Percentiles rank a stretch among this genome's conserved stretches.
These are phyloP conservation scores for Grosmannia penicillata DNA, from an alignment of 2,329 filamentous ascomycete genomes.

Conservation along the genomic window DNA sequence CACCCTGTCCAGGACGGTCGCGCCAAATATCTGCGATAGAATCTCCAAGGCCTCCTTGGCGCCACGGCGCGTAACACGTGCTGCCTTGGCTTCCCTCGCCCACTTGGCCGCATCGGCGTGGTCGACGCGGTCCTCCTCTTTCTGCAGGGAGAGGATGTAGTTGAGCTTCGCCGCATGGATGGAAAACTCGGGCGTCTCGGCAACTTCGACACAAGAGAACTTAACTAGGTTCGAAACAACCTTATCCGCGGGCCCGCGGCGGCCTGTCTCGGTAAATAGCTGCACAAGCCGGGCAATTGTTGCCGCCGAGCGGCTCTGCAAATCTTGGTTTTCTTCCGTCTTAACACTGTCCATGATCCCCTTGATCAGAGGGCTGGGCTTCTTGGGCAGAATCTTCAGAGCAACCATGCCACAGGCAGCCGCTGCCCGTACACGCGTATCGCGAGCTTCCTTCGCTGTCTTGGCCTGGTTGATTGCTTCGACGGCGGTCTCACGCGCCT, in stretches of 20 bases:
- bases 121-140: constrained; percentile 91
- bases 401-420: constrained; percentile 79
- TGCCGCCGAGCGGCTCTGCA: constrained; percentile 74
- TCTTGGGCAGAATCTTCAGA: constrained; percentile 81
- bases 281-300: constrained; percentile 79
- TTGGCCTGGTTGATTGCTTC: constrained; percentile 68
- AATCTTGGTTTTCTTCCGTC: constrained; percentile 75
- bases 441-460: constrained; percentile 62
- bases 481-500: constrained; percentile 57
- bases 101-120: constrained; percentile 84
- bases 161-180: constrained; percentile 65
- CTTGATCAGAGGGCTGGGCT: constrained; percentile 84
- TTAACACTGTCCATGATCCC: constrained; percentile 98
- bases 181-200: constrained; percentile 89
- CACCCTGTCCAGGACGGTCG: constrained; percentile 63
- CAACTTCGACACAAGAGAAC: constrained; percentile 94
- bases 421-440: constrained; percentile 73
- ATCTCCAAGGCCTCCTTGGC: constrained; percentile 91
- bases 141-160: constrained; percentile 82
- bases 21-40: constrained; percentile 64
- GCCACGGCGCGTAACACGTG: constrained; percentile 78
- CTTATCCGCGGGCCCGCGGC: constrained; percentile 81
- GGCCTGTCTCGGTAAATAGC: constrained; percentile 65
- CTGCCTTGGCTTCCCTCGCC: constrained; percentile 76
- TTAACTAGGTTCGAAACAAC: constrained; percentile 92